phyloP scores from a whole-genome alignment of 768 basidiomycete genomes.

The Mycena sanguinolenta region DNA sequence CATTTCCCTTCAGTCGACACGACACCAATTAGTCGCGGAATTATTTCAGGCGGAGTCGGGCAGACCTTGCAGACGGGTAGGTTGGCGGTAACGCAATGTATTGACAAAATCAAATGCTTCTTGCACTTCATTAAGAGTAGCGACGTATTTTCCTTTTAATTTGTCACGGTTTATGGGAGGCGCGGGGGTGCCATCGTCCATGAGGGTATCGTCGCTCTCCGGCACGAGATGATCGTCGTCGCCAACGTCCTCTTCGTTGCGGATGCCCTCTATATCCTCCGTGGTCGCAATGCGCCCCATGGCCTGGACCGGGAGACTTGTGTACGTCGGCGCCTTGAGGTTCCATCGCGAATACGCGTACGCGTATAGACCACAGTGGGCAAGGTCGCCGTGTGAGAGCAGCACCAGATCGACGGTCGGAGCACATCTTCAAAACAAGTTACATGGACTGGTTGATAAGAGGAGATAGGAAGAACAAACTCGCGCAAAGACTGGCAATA shows the following conservation, averaged over 20 bases:
- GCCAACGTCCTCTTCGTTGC: slow-evolving; percentile 81
- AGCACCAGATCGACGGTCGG: slow-evolving; percentile 91
- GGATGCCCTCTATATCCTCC: slow-evolving; percentile 87
- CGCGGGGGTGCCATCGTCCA: slow-evolving; percentile 47
- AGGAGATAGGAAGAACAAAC: slow-evolving; percentile 56
- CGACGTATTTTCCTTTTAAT: slow-evolving; percentile 71
- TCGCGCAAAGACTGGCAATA: slow-evolving; percentile 79
- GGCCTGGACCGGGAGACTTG: slow-evolving; percentile 94
- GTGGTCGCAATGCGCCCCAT: slow-evolving; percentile 93
- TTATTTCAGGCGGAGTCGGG: slow-evolving; percentile 16
- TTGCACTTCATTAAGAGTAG: slow-evolving; percentile 87
- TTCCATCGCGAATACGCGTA: slow-evolving; percentile 92
- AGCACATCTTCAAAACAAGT: slow-evolving; percentile 66
- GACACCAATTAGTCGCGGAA: slow-evolving; percentile 22
- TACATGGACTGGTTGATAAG: slow-evolving; percentile 28
- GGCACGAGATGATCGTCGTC: slow-evolving; percentile 50
- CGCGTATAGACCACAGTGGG: slow-evolving; percentile 92
- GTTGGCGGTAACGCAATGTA: slow-evolving; percentile 94
- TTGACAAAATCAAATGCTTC: slow-evolving; percentile 94
- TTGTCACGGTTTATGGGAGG: slow-evolving; percentile 43
- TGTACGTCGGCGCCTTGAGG: slow-evolving; percentile 91
- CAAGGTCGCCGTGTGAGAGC: slow-evolving; percentile 92
- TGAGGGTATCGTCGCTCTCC: slow-evolving; percentile 39
- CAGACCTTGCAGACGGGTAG: slow-evolving; percentile 91
- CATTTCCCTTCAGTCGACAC: slow-evolving; percentile 74